Percentiles rank a stretch among this genome's conserved stretches.
phyloP scores from a whole-genome alignment of 1,139 yeast genomes.

The Sugiyamaella japonica region DNA sequence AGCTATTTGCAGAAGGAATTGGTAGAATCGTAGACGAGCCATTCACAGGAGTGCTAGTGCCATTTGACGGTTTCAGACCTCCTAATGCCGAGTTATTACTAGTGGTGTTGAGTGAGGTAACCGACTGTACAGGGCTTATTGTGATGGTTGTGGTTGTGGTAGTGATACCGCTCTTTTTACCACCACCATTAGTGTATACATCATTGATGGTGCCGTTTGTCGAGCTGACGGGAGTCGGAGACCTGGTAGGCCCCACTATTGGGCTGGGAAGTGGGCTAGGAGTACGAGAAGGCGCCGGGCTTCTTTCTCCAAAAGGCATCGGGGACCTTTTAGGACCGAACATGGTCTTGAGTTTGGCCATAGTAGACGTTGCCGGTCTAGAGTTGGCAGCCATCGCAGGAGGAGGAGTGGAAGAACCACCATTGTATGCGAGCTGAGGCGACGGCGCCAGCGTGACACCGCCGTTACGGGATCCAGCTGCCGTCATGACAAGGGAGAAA shows the following conservation, averaged over 20 bases:
- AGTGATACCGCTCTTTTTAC: neutral
- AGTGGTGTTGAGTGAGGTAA: too few relatives aligned
- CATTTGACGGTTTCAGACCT: constrained; percentile 18
- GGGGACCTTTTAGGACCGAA: constrained; percentile 23
- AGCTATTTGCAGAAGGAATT: neutral
- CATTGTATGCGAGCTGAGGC: constrained; percentile 4
- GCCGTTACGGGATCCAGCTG: constrained; percentile 2
- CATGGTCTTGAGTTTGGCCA: constrained; percentile 31
- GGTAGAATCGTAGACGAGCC: neutral
- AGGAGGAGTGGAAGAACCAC: too few relatives aligned
- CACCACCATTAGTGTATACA: neutral
- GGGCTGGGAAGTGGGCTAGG: constrained; percentile 12
- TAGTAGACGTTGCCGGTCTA: constrained; percentile 11
- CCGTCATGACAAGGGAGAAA: neutral
- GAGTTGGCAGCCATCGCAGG: neutral
- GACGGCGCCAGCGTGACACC: constrained; percentile 7
- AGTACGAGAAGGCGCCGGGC: constrained; percentile 8
- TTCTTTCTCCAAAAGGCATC: constrained; percentile 7
- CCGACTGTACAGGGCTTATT: too few relatives aligned
- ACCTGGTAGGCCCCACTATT: constrained; percentile 3
- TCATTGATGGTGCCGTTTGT: too few relatives aligned
- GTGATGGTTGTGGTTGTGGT: too few relatives aligned
- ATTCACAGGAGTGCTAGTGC: neutral
- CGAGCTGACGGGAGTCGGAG: too few relatives aligned
- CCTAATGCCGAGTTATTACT: constrained; percentile 14